Evolutionary conservation across 495 filamentous ascomycete genomes (phyloP).

Genomic region (Neurospora sp.): DNA sequence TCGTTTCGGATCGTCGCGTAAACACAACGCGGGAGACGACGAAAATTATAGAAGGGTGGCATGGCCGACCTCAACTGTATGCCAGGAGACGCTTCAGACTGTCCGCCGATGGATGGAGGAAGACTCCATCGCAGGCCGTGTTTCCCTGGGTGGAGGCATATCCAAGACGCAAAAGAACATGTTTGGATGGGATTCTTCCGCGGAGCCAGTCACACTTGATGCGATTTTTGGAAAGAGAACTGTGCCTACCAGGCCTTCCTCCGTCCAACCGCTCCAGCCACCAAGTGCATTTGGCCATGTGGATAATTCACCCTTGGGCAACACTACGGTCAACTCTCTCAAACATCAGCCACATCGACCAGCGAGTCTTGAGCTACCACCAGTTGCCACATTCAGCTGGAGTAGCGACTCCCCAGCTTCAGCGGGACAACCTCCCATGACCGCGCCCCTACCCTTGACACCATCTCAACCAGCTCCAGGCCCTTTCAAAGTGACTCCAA

Average conservation of each 20-base stretch:
- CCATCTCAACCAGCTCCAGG: background rate
- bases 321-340: slow-evolving; percentile 1
- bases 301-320: background rate
- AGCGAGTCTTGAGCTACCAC: slow-evolving; percentile 7
- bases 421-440: background rate
- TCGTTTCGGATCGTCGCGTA: slow-evolving; percentile 43
- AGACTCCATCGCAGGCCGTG: slow-evolving; percentile 41
- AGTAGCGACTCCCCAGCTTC: slow-evolving; percentile 12
- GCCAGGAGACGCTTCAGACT: slow-evolving; percentile 41
- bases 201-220: slow-evolving; percentile 34
- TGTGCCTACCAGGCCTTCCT: slow-evolving; percentile 12
- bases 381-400: slow-evolving; percentile 29
- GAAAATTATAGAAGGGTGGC: slow-evolving; percentile 46
- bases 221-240: slow-evolving; percentile 31
- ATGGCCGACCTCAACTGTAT: slow-evolving; percentile 43
- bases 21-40: slow-evolving; percentile 44
- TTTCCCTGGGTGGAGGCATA: slow-evolving; percentile 32
- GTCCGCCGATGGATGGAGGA: slow-evolving; percentile 51
- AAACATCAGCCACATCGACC: slow-evolving; percentile 8
- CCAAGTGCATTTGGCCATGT: background rate
- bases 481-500: background rate
- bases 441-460: background rate
- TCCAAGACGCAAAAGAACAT: slow-evolving; percentile 34
- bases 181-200: slow-evolving; percentile 45
- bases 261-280: slow-evolving; percentile 6